These are phyloP conservation scores for Rhizopogon roseolus DNA, from an alignment of 768 basidiomycete genomes.

Conservation along the genomic window DNA sequence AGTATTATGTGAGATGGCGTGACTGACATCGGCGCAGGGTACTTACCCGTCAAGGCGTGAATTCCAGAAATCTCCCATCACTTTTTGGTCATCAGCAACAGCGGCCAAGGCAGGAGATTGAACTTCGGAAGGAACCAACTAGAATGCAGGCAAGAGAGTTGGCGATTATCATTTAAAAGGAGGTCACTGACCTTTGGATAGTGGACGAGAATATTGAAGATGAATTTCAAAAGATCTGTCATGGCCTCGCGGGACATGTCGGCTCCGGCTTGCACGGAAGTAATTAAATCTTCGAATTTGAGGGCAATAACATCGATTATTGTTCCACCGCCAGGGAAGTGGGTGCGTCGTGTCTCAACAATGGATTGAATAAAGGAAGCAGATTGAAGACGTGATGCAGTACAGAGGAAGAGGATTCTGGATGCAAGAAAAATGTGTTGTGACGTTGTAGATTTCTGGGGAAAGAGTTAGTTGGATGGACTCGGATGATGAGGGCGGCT, in stretches of 20 bases:
- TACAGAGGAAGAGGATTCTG: constrained; percentile 72
- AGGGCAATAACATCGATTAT: constrained; percentile 56
- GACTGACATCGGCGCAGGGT: background rate
- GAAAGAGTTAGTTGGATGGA: constrained; percentile 5
- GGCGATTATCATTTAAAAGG: background rate
- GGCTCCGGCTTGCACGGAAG: constrained; percentile 43
- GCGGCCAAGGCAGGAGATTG: constrained; percentile 18
- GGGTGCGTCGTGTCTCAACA: constrained; percentile 59
- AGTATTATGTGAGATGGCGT: background rate
- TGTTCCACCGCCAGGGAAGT: constrained; percentile 32
- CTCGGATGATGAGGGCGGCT: constrained; percentile 7
- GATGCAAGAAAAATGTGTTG: constrained; percentile 72
- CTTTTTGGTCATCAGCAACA: constrained; percentile 31
- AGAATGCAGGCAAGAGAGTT: background rate
- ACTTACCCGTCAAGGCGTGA: constrained; percentile 65
- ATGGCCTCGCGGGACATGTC: constrained; percentile 67
- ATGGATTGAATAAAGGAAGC: constrained; percentile 45
- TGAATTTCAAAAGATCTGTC: constrained; percentile 79
- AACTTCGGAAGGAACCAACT: constrained; percentile 42
- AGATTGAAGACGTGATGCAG: constrained; percentile 47
- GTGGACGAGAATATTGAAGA: constrained; percentile 75
- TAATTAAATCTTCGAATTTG: constrained; percentile 57
- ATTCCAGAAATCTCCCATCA: constrained; percentile 76
- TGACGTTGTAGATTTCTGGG: constrained; percentile 54
- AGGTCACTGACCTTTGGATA: constrained; percentile 62